Base-by-base conservation (phyloP, 495 filamentous ascomycete genomes). In the Aspergillus panamensis region DNA sequence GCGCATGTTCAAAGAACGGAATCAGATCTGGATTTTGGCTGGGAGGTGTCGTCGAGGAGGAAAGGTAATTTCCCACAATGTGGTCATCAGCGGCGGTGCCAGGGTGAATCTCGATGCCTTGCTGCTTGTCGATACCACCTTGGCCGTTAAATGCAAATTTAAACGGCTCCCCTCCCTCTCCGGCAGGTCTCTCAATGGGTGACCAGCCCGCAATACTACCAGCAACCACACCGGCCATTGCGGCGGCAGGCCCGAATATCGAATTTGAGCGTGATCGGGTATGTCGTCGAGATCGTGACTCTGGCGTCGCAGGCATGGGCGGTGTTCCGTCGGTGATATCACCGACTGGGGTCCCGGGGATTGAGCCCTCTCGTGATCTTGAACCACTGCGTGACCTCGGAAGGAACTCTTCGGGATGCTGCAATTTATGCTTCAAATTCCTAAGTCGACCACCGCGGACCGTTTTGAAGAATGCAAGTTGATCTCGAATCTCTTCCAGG, bases 131-230 rank as follows among this genome's bases (percentile, higher is more conserved):
- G 12, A 84, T 58, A 5, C 81, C 80, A 3, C 74, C 70, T 37
- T 76, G 68, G 16, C 42, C 42, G 17, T 57, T 62, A 1, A 75
- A 71, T 0, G 77, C 66, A 62, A 85, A 84, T 9, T 72, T 74
- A 58, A 78, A 65, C 0, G 78, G 77, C 39, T 82, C 82, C n/a
- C 21, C 21, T 12, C 69, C 69, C 29, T 81, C 82, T 29, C 69
- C 75, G 17, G 76, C 69, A 16, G 65, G 62, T 20, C 82, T 77
- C 53, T 91, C 90, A 53, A 94, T 88, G 0, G 92, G 92, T 48
- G 91, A 95, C 91, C 90, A 96, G 42, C 90, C 90, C 33, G 84
- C 90, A 48, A 96, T 85, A 71, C 87, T 88, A 51, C 90, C 91
- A 35, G 91, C 92, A 55, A 96, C 85, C 48, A 96, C 84, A 59